These are phyloP conservation scores for Phytopythium cucurbitacearum DNA, from an alignment of 352 stramenopile species.

Conservation along the genomic window DNA sequence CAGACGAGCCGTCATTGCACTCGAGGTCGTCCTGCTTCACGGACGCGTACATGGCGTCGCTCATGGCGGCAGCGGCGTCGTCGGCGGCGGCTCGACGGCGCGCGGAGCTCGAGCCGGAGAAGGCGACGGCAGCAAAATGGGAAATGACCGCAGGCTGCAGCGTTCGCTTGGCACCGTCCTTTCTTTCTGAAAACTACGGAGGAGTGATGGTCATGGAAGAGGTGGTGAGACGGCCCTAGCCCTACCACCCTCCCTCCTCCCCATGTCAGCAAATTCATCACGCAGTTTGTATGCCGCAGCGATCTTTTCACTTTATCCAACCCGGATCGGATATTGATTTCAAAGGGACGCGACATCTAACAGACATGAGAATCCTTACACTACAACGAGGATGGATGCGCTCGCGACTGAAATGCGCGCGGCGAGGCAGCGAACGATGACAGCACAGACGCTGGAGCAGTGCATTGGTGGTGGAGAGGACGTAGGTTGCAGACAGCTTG, in stretches of 20 bases:
- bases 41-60: conserved; percentile 58
- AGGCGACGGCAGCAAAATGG: neutral
- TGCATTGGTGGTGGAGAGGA: neutral
- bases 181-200: neutral
- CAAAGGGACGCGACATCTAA: neutral
- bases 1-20: conserved; percentile 27
- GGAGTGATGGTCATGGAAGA: conserved; percentile 8
- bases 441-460: too few relatives aligned
- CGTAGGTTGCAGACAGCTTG: neutral
- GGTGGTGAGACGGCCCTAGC: neutral
- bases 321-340: too few relatives aligned
- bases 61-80: conserved; percentile 11
- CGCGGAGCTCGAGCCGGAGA: neutral
- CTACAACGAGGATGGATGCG: neutral
- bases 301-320: too few relatives aligned
- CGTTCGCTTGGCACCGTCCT: too few relatives aligned
- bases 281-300: too few relatives aligned
- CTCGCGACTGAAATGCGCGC: too few relatives aligned
- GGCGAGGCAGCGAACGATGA: too few relatives aligned
- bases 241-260: too few relatives aligned
- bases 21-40: conserved; percentile 69
- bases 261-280: too few relatives aligned
- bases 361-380: neutral
- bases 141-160: too few relatives aligned
- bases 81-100: neutral